Evolutionary conservation across 768 basidiomycete genomes (phyloP), one percentile per base, ranked within the genome.

Genomic region (Xerocomellus intermedius): DNA sequence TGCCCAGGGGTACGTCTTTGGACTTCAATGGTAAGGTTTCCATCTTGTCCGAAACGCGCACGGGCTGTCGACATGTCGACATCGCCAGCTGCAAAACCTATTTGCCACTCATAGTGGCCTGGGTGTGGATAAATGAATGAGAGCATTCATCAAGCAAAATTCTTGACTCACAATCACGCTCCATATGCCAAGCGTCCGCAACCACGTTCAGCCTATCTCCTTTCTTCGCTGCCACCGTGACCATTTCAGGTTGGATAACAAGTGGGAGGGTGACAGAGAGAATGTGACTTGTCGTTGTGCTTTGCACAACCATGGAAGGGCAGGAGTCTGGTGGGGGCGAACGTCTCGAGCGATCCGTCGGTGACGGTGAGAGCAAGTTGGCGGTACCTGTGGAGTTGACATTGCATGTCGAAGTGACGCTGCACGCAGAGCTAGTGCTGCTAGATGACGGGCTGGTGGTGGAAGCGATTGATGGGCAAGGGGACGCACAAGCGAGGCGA

Each of bases 31-130:
- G 72, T 72, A n/a, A 83, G 69, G 33, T 74, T 75, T 9, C 79
- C 80, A 30, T 74, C 71, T 7, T 69, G 66, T 43, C 75, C 77
- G 45, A 83, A 77, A 42, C 73, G 77, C 8, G 82, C 83, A 30
- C 79, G 77, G 26, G 82, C 76, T 13, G 74, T 72, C 8, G 73
- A 60, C 77, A 84, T 79, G 64, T 85, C 80, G 50, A 81, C 76
- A 55, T 85, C 83, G 10, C 74, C 70, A 10, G 79, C 76, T 32
- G 80, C 64, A 56, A 85, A 85, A 17, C 67, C 70, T 58, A 84
- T 79, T 54, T 80, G 75, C 83, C 83, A 85, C 58, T 84, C 83
- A 57, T 80, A 84, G 61, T 84, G 83, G 59, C 79, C 83, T 85
- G 53, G 16, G 32, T 26, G 45, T 38, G 33, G 44, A 28, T 59